phyloP scores from a whole-genome alignment of 257 asterid genomes.

The Echium plantagineum region DNA sequence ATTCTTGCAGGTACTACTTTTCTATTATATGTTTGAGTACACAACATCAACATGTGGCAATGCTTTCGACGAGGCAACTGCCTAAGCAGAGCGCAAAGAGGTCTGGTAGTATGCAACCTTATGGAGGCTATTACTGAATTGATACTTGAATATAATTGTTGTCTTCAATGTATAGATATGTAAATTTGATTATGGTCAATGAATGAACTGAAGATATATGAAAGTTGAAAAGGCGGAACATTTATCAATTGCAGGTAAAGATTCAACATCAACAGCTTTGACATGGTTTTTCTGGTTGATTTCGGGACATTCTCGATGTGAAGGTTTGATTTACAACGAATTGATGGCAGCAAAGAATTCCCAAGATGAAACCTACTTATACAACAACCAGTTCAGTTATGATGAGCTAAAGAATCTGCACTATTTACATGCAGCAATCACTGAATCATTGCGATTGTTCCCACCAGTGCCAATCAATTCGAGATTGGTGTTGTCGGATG shows the following conservation, averaged over 20 bases:
- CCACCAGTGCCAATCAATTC: constrained; percentile 35
- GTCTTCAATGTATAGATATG: too few relatives aligned
- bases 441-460: constrained; percentile 29
- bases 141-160: too few relatives aligned
- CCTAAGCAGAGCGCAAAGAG: too few relatives aligned
- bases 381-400: constrained; percentile 12
- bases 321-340: constrained; percentile 18
- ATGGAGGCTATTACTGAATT: too few relatives aligned
- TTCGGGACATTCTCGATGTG: constrained; percentile 21
- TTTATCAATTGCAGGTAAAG: constrained; percentile 15
- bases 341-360: constrained; percentile 1
- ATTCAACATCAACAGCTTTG: constrained; percentile 28
- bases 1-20: constrained; percentile 21
- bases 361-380: constrained; percentile 3
- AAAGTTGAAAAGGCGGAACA: background rate
- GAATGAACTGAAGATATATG: too few relatives aligned
- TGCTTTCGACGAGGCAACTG: too few relatives aligned
- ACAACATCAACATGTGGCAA: too few relatives aligned
- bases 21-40: background rate
- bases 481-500: constrained; percentile 18
- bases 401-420: constrained; percentile 24
- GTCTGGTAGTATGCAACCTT: too few relatives aligned
- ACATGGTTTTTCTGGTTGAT: constrained; percentile 40
- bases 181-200: too few relatives aligned
- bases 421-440: constrained; percentile 27